Evolutionary conservation across 2,329 filamentous ascomycete genomes (phyloP).

Genomic region (Claviceps africana): DNA sequence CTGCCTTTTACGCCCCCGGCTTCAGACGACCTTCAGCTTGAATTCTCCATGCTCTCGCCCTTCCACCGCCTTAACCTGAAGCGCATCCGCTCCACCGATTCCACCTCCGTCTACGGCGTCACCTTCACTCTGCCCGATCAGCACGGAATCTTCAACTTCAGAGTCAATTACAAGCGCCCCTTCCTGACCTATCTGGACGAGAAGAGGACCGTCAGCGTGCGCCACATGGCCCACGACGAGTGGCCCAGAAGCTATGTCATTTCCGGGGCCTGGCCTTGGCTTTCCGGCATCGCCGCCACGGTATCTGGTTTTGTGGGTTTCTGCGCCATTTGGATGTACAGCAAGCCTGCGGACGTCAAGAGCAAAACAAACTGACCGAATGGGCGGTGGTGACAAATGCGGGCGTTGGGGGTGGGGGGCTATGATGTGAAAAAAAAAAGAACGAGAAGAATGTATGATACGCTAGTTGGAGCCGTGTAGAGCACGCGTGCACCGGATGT

Average conservation of each 20-base stretch:
- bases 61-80: conserved; percentile 77
- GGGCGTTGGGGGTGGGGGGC: not conserved
- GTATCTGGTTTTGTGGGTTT: conserved; percentile 75
- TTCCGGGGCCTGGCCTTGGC: conserved; percentile 86
- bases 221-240: conserved; percentile 95
- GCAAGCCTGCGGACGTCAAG: conserved; percentile 28
- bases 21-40: conserved; percentile 71
- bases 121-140: conserved; percentile 83
- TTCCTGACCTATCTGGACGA: conserved; percentile 83
- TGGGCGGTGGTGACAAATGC: not conserved
- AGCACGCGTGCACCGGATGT: not conserved
- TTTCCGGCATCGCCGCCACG: conserved; percentile 74
- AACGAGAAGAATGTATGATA: conserved; percentile 1
- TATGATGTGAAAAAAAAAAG: not conserved
- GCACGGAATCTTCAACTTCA: conserved; percentile 98
- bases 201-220: conserved; percentile 86
- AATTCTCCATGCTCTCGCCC: conserved; percentile 97
- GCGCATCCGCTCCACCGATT: conserved; percentile 39
- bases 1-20: conserved; percentile 56
- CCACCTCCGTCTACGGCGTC: conserved; percentile 58
- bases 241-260: conserved; percentile 87
- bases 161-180: conserved; percentile 90
- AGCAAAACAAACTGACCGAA: conserved; percentile 17
- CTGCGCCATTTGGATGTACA: conserved; percentile 75
- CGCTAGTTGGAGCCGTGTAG: not conserved